Conservation (phyloP, 495 filamentous ascomycete species). For the Pseudomonodictys pantanalensis region DNA sequence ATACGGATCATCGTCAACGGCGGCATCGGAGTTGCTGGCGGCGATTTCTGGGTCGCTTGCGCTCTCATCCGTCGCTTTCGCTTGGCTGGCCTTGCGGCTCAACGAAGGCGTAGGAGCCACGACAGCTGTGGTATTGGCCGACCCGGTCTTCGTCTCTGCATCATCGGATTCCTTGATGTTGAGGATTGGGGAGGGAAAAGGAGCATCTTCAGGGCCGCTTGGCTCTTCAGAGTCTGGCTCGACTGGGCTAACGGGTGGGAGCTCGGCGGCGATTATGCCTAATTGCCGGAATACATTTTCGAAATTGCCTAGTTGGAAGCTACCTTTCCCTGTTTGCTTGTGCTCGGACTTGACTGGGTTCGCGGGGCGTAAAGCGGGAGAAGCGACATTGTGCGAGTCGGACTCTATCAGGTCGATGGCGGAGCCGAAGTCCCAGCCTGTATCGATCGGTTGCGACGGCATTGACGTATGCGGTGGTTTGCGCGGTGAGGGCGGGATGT, state of each 20-base stretch:
- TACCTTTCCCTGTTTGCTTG: neutral
- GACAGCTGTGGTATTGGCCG: too few relatives aligned
- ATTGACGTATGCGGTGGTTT: constrained; percentile 5
- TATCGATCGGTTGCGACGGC: constrained; percentile 13
- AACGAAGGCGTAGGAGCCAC: too few relatives aligned
- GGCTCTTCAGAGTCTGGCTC: constrained; percentile 2
- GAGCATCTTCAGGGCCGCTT: constrained; percentile 9
- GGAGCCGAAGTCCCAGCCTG: constrained; percentile 40
- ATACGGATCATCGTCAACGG: neutral
- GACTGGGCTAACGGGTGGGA: constrained; percentile 17
- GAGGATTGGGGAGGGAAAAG: too few relatives aligned
- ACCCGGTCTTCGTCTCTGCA: too few relatives aligned
- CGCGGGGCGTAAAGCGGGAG: neutral
- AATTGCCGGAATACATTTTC: constrained; percentile 45
- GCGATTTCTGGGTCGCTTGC: too few relatives aligned
- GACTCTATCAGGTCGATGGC: constrained; percentile 13
- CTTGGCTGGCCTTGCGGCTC: too few relatives aligned
- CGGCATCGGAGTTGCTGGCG: too few relatives aligned
- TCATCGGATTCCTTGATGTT: too few relatives aligned
- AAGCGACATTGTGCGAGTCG: constrained; percentile 4
- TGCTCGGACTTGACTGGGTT: neutral
- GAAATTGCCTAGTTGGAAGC: constrained; percentile 44
- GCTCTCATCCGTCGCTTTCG: too few relatives aligned
- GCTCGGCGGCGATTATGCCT: constrained; percentile 33
- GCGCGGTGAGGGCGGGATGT: neutral